Evolutionary conservation across 345 rosid species (phyloP), one percentile per base, ranked within the genome.

Genomic region (Populus pruinosa): DNA sequence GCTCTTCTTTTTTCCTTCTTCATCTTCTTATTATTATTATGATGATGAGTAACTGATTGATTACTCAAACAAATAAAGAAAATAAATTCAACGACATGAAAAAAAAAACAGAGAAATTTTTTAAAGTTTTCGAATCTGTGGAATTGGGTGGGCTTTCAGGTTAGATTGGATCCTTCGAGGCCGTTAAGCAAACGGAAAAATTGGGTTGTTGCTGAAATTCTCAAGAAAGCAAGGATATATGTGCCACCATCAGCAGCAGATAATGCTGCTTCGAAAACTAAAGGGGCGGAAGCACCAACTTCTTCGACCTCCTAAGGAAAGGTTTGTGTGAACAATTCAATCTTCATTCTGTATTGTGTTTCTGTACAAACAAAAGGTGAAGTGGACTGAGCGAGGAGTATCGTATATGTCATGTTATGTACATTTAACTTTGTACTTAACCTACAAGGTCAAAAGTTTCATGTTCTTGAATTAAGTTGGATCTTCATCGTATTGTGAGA

Each of bases 101-200:
- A 38, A 4, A 21, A 69, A 39, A 39, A 20, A 47, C 16, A 25
- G 5, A 44, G 50, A 13, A 47, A 47, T 17, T 47, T 47, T 47
- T 47, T 47, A 13, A 10, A 47, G 18, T 64, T 25, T 38, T 47
- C 27, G 39, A 38, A n/a, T 23, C n/a, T 47, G 35, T 80, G 49
- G 21, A 23, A 75, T 55, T 53, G 33, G 66, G 61, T 41, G 33
- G 75, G 59, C 1, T 71, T 79, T 73, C 77, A 91, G 97, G 97
- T 91, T 73, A 90, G 87, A 75, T 86, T 90, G 77, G 99, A 96
- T 87, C 95, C 95, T 62, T 92, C 95, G n/a, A 90, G 99, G 82
- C 98, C 99, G 10, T 82, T 96, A 86, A 96, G 99, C 87, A 93
- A 91, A 85, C 87, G 75, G 78, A 96, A 96, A 94, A 80, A 86